A percentile compares a stretch with the other conserved stretches of the same genome.
Conservation (phyloP, 208 protist genomes). For the Herpetomonas samuelpessoai region DNA sequence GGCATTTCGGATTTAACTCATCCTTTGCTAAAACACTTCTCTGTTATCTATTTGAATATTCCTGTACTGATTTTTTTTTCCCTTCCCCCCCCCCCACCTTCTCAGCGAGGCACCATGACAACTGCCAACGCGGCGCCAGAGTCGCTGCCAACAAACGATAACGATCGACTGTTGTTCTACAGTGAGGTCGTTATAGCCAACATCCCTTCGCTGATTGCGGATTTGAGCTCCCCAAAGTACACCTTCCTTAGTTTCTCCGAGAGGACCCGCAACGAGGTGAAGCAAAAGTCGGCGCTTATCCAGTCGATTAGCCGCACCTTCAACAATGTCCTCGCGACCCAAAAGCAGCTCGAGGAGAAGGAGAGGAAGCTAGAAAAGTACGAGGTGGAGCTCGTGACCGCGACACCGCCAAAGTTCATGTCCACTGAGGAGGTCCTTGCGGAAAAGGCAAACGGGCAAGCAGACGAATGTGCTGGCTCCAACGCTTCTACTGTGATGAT, state of each 20-base stretch:
- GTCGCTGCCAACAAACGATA: constrained; percentile 13
- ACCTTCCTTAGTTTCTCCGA: constrained; percentile 64
- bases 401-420: constrained; percentile 41
- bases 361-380: constrained; percentile 29
- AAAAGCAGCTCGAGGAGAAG: constrained; percentile 22
- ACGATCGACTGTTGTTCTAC: constrained; percentile 57
- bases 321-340: constrained; percentile 20
- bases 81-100: background rate
- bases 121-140: background rate
- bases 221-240: constrained; percentile 71
- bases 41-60: no score
- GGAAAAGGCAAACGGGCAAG: background rate
- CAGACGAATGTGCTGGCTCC: background rate
- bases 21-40: no score
- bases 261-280: constrained; percentile 66
- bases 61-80: no score
- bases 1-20: background rate
- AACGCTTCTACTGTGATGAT: constrained; percentile 17
- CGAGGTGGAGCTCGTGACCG: constrained; percentile 44
- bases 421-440: constrained; percentile 24
- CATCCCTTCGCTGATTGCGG: constrained; percentile 46
- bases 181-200: constrained; percentile 65
- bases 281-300: constrained; percentile 56
- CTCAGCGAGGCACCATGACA: background rate
- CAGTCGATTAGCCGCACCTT: constrained; percentile 51